phyloP scores from a whole-genome alignment of 306 rosid species.

The Cicer chorassanicum region DNA sequence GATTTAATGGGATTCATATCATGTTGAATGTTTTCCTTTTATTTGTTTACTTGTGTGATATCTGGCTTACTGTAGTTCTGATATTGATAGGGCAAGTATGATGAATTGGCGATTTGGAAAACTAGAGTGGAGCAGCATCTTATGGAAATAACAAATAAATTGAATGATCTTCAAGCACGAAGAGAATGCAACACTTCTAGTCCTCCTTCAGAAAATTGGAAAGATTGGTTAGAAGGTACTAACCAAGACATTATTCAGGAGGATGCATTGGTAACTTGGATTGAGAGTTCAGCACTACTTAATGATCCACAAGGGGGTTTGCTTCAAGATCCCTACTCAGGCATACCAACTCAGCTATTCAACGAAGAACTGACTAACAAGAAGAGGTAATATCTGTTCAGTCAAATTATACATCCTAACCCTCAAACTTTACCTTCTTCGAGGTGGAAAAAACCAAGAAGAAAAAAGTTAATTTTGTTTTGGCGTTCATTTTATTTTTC shows the following conservation, averaged over 20 bases:
- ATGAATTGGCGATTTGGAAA: constrained; percentile 71
- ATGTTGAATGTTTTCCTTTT: constrained; percentile 3
- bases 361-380: constrained; percentile 52
- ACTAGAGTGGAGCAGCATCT: constrained; percentile 69
- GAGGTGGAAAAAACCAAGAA: not conserved
- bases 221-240: constrained; percentile 73
- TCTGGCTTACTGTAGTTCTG: constrained; percentile 34
- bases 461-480: not conserved
- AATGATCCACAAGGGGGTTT: constrained; percentile 53
- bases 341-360: constrained; percentile 49
- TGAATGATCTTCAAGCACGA: constrained; percentile 57
- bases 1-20: constrained; percentile 24
- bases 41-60: constrained; percentile 6
- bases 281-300: constrained; percentile 59
- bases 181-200: constrained; percentile 53
- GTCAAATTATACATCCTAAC: not conserved
- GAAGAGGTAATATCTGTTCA: constrained; percentile 56
- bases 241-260: constrained; percentile 60
- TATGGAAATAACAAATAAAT: constrained; percentile 57
- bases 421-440: not conserved
- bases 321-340: constrained; percentile 51
- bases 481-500: constrained; percentile 35
- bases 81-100: constrained; percentile 64
- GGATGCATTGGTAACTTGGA: constrained; percentile 67
- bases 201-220: constrained; percentile 72